Conservation (phyloP, 208 protist genomes). For the Willaertia magna region DNA sequence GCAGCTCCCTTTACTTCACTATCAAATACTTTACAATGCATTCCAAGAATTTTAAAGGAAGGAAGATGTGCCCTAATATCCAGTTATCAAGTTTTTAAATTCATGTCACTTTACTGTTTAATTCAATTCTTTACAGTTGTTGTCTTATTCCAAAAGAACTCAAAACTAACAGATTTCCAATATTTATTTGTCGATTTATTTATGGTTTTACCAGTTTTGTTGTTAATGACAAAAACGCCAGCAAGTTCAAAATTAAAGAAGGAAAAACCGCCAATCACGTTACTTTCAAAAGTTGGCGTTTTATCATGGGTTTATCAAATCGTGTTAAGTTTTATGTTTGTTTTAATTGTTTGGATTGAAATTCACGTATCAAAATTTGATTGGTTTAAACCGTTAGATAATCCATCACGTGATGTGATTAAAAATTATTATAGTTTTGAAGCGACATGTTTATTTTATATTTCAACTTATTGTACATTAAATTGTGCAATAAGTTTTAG, state of each 20-base stretch:
- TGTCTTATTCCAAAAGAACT: constrained; percentile 26
- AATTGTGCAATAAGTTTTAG: background rate
- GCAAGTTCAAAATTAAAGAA: background rate
- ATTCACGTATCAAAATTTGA: background rate
- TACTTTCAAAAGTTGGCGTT: background rate
- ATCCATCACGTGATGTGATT: background rate
- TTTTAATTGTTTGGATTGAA: background rate
- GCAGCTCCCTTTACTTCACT: constrained; percentile 46
- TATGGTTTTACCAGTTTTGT: constrained; percentile 32
- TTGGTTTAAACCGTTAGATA: background rate
- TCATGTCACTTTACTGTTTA: constrained; percentile 44
- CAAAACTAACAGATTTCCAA: constrained; percentile 31
- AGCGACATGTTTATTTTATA: background rate
- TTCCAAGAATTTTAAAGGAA: constrained; percentile 19
- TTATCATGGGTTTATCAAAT: background rate
- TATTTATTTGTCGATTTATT: constrained; percentile 44
- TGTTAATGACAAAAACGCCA: background rate
- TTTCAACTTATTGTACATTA: background rate
- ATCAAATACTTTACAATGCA: constrained; percentile 6
- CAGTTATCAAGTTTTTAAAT: constrained; percentile 49
- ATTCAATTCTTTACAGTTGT: constrained; percentile 44
- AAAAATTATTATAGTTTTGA: background rate
- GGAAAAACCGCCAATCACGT: background rate
- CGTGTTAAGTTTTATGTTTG: background rate
- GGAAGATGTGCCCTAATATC: constrained; percentile 38